These are phyloP conservation scores for Gossypium schwendimanii DNA, from an alignment of 441 rosid species.

Conservation along the genomic window DNA sequence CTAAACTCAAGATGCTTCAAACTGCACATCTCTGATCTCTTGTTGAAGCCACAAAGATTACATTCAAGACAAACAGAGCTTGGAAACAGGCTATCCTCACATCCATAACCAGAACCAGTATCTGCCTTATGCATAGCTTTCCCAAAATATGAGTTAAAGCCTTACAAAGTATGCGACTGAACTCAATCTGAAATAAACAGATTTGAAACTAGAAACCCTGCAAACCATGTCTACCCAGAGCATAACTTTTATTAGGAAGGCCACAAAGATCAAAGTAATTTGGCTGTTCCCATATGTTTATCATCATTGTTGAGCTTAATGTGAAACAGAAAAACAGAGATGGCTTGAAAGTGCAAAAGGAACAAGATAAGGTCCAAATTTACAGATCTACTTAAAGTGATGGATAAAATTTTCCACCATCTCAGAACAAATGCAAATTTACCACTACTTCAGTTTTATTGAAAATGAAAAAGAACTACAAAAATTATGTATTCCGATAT, in stretches of 20 bases:
- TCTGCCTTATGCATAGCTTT: neutral
- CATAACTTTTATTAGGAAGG: conserved; percentile 3
- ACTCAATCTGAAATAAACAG: neutral
- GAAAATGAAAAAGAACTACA: neutral
- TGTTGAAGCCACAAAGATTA: neutral
- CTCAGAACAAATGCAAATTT: neutral
- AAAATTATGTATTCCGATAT: neutral
- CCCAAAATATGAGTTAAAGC: neutral
- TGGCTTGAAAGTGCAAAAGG: neutral
- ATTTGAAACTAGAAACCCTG: neutral
- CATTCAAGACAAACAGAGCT: neutral
- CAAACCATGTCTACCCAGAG: neutral
- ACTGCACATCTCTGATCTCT: neutral
- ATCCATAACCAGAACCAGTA: neutral
- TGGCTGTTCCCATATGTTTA: neutral
- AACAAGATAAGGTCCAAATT: neutral
- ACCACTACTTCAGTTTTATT: neutral
- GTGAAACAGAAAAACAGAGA: neutral
- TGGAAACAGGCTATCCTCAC: conserved; percentile 1
- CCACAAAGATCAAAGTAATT: conserved; percentile 1
- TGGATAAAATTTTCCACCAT: neutral
- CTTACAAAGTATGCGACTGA: neutral
- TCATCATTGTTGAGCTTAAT: neutral
- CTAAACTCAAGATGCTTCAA: neutral
- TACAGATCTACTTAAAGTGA: neutral